phyloP scores from a whole-genome alignment of 164 flowering plant genomes.

The Chimonanthus salicifolius region DNA sequence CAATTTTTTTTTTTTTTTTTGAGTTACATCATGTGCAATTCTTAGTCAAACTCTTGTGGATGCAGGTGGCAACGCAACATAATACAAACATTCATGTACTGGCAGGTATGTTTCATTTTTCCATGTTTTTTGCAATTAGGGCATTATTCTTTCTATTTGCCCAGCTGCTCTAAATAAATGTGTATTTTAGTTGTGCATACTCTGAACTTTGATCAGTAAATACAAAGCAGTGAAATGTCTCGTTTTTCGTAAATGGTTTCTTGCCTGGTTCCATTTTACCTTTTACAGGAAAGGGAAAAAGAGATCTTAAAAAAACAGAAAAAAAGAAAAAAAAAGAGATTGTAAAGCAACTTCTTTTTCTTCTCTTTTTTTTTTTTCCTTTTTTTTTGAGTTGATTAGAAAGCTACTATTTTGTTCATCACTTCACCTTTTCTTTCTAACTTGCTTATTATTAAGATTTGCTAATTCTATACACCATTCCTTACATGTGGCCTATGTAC shows the following conservation, averaged over 20 bases:
- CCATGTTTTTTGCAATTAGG: neutral
- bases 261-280: neutral
- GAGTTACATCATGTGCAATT: neutral
- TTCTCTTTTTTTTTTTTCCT: too few relatives aligned
- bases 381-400: too few relatives aligned
- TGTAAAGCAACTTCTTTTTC: neutral
- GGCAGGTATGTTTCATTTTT: conserved; percentile 68
- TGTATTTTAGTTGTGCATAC: neutral
- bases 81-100: conserved; percentile 92
- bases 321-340: too few relatives aligned
- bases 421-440: too few relatives aligned
- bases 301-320: too few relatives aligned
- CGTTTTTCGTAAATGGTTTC: neutral
- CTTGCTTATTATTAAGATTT: too few relatives aligned
- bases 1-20: neutral
- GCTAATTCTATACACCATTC: too few relatives aligned
- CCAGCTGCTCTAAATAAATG: neutral
- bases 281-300: neutral
- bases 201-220: neutral
- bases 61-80: conserved; percentile 97
- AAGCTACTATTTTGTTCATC: too few relatives aligned
- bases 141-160: neutral
- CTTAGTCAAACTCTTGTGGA: neutral
- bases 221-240: neutral
- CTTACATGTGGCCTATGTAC: neutral